phyloP scores from a whole-genome alignment of 257 asterid genomes.

The Solanum rostratum region DNA sequence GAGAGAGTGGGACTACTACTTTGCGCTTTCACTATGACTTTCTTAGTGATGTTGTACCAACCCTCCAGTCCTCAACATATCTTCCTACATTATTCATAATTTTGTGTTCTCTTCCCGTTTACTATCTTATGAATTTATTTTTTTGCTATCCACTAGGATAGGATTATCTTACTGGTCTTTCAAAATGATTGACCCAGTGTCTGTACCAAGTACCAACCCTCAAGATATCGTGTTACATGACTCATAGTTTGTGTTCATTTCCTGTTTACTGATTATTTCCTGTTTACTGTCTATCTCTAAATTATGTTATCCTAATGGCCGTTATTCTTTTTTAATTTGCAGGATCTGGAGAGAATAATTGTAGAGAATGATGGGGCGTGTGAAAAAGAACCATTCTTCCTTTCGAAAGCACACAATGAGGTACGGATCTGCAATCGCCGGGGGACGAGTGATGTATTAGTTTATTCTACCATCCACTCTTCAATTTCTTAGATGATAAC shows the following conservation, averaged over 20 bases:
- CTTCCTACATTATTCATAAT: neutral
- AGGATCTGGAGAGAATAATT: conserved; percentile 79
- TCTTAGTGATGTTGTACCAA: neutral
- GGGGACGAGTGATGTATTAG: conserved; percentile 26
- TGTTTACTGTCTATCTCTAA: neutral
- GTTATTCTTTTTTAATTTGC: conserved; percentile 4
- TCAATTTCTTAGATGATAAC: neutral
- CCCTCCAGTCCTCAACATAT: neutral
- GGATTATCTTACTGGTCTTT: neutral
- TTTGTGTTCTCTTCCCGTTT: neutral
- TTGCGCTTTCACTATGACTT: neutral
- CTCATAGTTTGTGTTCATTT: neutral
- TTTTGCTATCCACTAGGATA: neutral
- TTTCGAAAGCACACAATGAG: conserved; percentile 32
- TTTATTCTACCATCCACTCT: neutral
- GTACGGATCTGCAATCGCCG: neutral
- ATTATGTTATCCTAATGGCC: neutral
- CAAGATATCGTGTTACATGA: neutral
- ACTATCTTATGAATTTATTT: neutral
- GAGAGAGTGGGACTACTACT: neutral
- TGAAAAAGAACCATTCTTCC: conserved; percentile 80
- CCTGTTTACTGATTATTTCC: neutral
- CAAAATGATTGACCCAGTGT: neutral
- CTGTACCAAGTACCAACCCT: neutral
- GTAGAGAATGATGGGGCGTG: conserved; percentile 53